Conservation (phyloP, 108 stramenopile species). For the Aureococcus anophagefferens region DNA sequence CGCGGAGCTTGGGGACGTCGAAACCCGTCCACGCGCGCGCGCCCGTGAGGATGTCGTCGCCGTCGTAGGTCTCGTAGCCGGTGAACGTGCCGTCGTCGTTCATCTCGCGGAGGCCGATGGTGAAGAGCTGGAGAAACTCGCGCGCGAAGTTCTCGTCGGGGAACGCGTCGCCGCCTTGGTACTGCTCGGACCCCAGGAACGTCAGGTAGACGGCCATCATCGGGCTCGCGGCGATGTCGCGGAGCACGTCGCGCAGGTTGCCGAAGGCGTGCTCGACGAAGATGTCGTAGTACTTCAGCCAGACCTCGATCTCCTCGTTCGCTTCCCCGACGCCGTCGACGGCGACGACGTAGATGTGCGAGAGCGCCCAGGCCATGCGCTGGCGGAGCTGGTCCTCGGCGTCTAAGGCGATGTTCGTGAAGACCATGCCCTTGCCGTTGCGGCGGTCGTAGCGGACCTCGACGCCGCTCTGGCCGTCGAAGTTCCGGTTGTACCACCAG, state of each 20-base stretch:
- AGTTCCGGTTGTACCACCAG: too few relatives aligned
- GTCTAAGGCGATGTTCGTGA: neutral
- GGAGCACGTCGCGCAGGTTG: conserved; percentile 56
- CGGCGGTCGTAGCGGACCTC: neutral
- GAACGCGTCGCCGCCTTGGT: conserved; percentile 2
- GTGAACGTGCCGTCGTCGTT: conserved; percentile 52
- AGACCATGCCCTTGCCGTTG: neutral
- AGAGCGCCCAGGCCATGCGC: conserved; percentile 56
- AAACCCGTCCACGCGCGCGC: conserved; percentile 60
- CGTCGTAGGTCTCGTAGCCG: conserved; percentile 48
- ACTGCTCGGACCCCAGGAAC: conserved; percentile 27
- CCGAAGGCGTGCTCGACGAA: conserved; percentile 64
- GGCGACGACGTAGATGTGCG: conserved; percentile 50
- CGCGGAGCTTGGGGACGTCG: conserved; percentile 21
- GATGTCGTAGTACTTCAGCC: conserved; percentile 44
- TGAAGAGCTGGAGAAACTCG: conserved; percentile 61
- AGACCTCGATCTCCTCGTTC: neutral
- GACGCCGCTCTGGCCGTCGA: neutral
- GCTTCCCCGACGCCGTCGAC: conserved; percentile 12
- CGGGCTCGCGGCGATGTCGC: conserved; percentile 51
- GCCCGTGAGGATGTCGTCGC: conserved; percentile 55
- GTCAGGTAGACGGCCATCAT: conserved; percentile 53
- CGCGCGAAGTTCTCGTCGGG: conserved; percentile 54
- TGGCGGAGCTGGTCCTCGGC: conserved; percentile 61
- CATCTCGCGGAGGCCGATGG: conserved; percentile 48